Evolutionary conservation across 164 flowering plant species (phyloP), one percentile per base, ranked within the genome.

Genomic region (Magnolia sinica): DNA sequence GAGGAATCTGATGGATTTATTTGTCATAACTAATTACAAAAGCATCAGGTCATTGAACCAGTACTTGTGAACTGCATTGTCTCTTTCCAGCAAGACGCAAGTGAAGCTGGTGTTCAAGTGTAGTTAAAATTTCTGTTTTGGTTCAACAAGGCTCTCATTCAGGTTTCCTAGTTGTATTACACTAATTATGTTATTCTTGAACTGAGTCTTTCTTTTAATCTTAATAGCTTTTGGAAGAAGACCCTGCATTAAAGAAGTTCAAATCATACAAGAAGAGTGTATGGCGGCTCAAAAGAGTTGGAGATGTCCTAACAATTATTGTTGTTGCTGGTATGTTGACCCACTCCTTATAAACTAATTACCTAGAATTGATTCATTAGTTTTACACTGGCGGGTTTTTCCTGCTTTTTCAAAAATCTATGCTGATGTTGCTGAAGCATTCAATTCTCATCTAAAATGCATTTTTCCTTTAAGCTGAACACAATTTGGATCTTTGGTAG

Each of bases 141-240:
- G 18, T 68, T 31, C 7, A 31, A 14, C 71, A 68, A 27, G 49
- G 9, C 49, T 4, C 16, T 27, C 59, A 14, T 31, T 29, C 37
- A 2, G n/a, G 11, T 37, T 37, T 58, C 45, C 3, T 64, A 37
- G 67, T 64, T 31, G 7, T 68, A 68, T 18, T 10, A 68, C 71
- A 5, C 71, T 27, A 27, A 16, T 68, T 68, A 31, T 31, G 13
- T 13, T 19, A 24, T 67, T 31, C 19, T 27, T 8, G 29, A n/a
- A n/a, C 29, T 19, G 22, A 18, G 45, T 37, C 45, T 49, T 61
- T 23, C 5, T 31, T 45, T 49, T 71, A 37, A 4, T 37, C 59
- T 49, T 51, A 67, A 18, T 89, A 94, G 98, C 95, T 94, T n/a
- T 81, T 94, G 88, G 92, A 88, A 16, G 84, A 79, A 51, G 92